Evolutionary conservation across 768 basidiomycete genomes (phyloP), one percentile per base, ranked within the genome.

Genomic region (Dendrothele bispora): DNA sequence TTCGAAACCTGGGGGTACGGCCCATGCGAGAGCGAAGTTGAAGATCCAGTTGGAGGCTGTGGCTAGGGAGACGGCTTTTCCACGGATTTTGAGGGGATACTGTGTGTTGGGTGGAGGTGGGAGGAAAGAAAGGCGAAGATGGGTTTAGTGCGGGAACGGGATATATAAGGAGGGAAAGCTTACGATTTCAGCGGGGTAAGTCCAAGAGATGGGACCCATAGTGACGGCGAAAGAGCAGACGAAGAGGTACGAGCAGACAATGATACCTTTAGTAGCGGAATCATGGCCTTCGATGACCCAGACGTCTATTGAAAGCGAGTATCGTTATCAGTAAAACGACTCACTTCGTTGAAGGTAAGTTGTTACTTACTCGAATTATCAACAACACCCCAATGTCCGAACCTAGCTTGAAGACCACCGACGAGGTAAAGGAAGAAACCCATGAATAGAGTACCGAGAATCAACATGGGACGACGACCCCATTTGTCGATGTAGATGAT

Each of bases 371-470:
- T 54, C 30, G 51, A 46, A 20, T 56, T 62, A 37, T 74, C 69
- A 42, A 83, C 60, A 2, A 32, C 51, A 5, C 78, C 80, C 86
- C 86, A 88, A 44, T 73, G 61, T 24, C 88, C 86, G 52, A 77
- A 88, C 32, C 72, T 61, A 18, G 74, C 84, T 64, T 89, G 88
- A 15, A 90, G 73, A 44, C 83, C 85, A 44, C 88, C 88, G 55
- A 90, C 88, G 40, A 88, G 79, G 71, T 73, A 83, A 55, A 90
- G 76, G 74, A 79, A 90, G 73, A 84, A 81, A 40, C 83, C 83
- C 88, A 90, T 88, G 48, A 80, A 60, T 3, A 80, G 63, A 3
- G 82, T 79, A 24, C 84, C 88, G 41, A 66, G 66, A 48, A 91
- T 69, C 2, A 91, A 70, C 73, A 90, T 84, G 6, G 88, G 87